These are phyloP conservation scores for Trichosporon sp. DNA, from an alignment of 1,284 basidiomycete species.

Conservation along the genomic window DNA sequence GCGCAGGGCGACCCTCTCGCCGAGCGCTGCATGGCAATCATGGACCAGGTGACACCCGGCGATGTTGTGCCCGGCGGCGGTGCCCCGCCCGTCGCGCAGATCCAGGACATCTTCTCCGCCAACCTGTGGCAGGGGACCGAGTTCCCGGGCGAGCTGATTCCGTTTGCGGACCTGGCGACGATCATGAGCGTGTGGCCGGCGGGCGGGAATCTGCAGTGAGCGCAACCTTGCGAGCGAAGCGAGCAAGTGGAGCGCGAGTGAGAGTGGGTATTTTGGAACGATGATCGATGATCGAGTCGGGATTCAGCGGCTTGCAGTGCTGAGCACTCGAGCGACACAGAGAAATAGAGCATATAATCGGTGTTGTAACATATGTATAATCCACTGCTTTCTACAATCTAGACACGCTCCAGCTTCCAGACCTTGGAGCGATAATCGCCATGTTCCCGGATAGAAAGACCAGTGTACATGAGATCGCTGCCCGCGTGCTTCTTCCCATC, in stretches of 20 bases:
- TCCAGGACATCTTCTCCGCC: slow-evolving; percentile 27
- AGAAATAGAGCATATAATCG: not conserved
- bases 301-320: not conserved
- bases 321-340: not conserved
- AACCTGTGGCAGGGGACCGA: slow-evolving; percentile 27
- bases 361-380: slow-evolving; percentile 14
- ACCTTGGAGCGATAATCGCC: slow-evolving; percentile 28
- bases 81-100: slow-evolving; percentile 4
- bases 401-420: not conserved
- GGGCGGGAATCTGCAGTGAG: not conserved
- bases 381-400: not conserved
- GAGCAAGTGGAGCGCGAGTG: not conserved
- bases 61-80: slow-evolving; percentile 9
- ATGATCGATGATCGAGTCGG: no score
- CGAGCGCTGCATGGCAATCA: slow-evolving; percentile 30
- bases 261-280: no score
- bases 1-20: slow-evolving; percentile 32
- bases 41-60: slow-evolving; percentile 30
- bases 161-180: slow-evolving; percentile 32
- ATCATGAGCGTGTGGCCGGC: slow-evolving; percentile 31
- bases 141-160: slow-evolving; percentile 27
- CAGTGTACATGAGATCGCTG: slow-evolving; percentile 21
- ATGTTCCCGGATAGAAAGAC: slow-evolving; percentile 18
- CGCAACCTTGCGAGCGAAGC: not conserved
- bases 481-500: slow-evolving; percentile 27